Conservation (phyloP, 1,139 yeast genomes). For the Suhomyces taliae region DNA sequence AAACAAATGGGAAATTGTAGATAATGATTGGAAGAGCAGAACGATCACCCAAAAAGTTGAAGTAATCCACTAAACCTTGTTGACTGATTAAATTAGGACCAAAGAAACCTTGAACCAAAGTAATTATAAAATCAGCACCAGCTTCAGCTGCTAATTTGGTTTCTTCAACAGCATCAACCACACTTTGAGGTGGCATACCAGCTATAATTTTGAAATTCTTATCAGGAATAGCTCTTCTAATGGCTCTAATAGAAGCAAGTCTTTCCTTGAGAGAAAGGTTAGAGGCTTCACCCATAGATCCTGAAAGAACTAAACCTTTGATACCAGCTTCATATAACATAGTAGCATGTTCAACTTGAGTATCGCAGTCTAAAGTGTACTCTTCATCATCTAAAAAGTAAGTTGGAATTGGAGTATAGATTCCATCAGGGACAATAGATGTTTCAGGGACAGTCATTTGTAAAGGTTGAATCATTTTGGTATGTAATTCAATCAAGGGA, state of each 20-base stretch:
- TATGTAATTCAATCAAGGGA: not conserved
- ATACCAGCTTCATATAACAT: conserved; percentile 42
- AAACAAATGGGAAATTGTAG: conserved; percentile 39
- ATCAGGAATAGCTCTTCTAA: conserved; percentile 29
- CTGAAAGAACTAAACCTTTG: conserved; percentile 47
- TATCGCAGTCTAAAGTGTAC: conserved; percentile 39
- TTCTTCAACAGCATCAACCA: conserved; percentile 34
- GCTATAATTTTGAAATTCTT: conserved; percentile 29
- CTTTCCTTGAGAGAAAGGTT: conserved; percentile 38
- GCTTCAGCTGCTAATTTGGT: conserved; percentile 26
- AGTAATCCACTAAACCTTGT: conserved; percentile 37
- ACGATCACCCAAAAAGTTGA: conserved; percentile 29
- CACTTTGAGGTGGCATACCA: conserved; percentile 34
- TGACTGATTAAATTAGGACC: conserved; percentile 32
- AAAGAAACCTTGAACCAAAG: conserved; percentile 35
- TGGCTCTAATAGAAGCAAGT: conserved; percentile 20
- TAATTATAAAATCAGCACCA: conserved; percentile 37
- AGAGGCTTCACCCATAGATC: conserved; percentile 47
- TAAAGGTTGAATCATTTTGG: not conserved
- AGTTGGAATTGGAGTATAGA: conserved; percentile 51
- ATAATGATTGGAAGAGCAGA: conserved; percentile 34
- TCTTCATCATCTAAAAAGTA: conserved; percentile 42
- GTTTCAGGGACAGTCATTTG: conserved; percentile 4
- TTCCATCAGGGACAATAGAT: conserved; percentile 24
- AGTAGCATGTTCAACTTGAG: conserved; percentile 44